Evolutionary conservation across 2,329 filamentous ascomycete species (phyloP), one percentile per base, ranked within the genome.

Genomic region (Lizonia empirigonia): DNA sequence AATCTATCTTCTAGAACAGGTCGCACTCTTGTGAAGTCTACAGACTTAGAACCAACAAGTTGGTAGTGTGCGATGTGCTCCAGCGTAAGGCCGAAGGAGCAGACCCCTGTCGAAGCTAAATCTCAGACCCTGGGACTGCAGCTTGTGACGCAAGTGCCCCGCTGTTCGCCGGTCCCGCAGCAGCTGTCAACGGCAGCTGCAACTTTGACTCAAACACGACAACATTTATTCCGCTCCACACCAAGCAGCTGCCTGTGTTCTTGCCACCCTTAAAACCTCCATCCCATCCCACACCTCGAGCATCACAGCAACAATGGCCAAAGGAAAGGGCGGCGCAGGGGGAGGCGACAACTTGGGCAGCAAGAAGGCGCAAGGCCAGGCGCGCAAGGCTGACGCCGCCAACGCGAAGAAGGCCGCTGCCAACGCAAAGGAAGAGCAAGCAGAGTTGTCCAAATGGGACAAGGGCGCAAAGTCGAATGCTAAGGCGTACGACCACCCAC

Each of bases 351-450:
- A 89, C 39, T 35, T 53, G 33, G 50, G 32, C 77, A 88, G 82
- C 73, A 97, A 96, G 78, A 97, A 97, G 80, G 91, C 78, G 2
- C 85, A 87, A 7, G 94, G 93, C 59, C 91, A 97, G 74, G 91
- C 92, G 57, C 84, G 91, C 77, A 97, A 99, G 81, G 91, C 91
- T 57, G 91, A 97, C 39, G 87, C 85, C 3, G 93, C 91, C 1
- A 89, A 90, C 7, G 77, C 82, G 49, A 97, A 97, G 77, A 82
- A 86, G 52, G 90, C 90, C 0, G 85, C 75, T 3, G 86, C 87
- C 53, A 83, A 90, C 30, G 77, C 82, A 29, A 87, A 87, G 75
- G 82, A 80, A 45, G 85, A 85, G 4, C 83, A 79, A 2, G 84
- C 74, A 22, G 93, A 97, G 67, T 83, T 86, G 4, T 80, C 83